phyloP scores from a whole-genome alignment of 2,329 filamentous ascomycete genomes.

The Scedosporium dehoogii region DNA sequence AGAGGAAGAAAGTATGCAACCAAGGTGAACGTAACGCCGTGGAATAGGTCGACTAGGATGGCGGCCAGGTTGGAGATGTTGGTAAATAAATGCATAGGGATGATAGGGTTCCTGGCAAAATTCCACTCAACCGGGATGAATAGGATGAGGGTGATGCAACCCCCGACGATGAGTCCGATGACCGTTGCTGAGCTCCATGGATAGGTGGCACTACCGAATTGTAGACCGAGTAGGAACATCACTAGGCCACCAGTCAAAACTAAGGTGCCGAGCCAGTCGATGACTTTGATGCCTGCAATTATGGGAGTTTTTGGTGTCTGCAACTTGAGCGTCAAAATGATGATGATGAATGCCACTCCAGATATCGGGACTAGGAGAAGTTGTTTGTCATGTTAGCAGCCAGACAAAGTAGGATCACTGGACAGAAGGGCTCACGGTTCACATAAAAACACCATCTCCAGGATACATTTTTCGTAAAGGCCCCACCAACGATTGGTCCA shows the following conservation, averaged over 20 bases:
- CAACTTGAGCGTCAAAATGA: slow-evolving; percentile 55
- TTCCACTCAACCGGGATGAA: slow-evolving; percentile 55
- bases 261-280: slow-evolving; percentile 52
- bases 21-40: slow-evolving; percentile 49
- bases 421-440: background rate
- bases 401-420: slow-evolving; percentile 39
- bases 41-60: slow-evolving; percentile 55
- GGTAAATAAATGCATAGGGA: slow-evolving; percentile 38
- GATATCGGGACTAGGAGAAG: slow-evolving; percentile 29
- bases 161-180: slow-evolving; percentile 53
- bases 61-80: slow-evolving; percentile 54
- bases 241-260: slow-evolving; percentile 54
- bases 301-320: slow-evolving; percentile 56
- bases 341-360: slow-evolving; percentile 46
- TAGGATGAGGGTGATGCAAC: slow-evolving; percentile 33
- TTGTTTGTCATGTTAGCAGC: slow-evolving; percentile 35
- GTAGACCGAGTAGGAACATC: slow-evolving; percentile 61
- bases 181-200: slow-evolving; percentile 55
- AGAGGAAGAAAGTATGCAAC: slow-evolving; percentile 63
- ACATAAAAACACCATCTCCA: slow-evolving; percentile 49
- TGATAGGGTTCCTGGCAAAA: slow-evolving; percentile 56
- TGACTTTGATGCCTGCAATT: slow-evolving; percentile 48
- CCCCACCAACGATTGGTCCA: slow-evolving; percentile 56
- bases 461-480: slow-evolving; percentile 49
- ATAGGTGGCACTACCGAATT: slow-evolving; percentile 54